A percentile compares a stretch with the other conserved stretches of the same genome.
Conservation (phyloP, 1,284 basidiomycete genomes). For the Papiliotrema flavescens region DNA sequence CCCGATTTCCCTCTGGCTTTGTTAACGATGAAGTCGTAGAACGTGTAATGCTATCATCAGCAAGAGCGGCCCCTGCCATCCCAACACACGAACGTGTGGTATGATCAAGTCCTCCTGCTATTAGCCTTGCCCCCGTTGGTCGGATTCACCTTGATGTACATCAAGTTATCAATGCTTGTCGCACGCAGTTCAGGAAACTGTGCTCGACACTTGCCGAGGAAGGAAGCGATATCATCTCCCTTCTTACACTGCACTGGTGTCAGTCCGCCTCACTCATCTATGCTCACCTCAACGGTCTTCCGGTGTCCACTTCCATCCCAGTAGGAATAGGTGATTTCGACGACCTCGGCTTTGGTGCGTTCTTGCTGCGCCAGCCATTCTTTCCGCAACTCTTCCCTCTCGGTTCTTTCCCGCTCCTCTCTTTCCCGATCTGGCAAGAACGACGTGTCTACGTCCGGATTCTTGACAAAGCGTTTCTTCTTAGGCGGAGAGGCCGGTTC, state of each 20-base stretch:
- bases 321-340: conserved; percentile 71
- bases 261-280: neutral
- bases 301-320: conserved; percentile 99
- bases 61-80: neutral
- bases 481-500: conserved; percentile 51
- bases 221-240: conserved; percentile 84
- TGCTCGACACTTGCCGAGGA: conserved; percentile 86
- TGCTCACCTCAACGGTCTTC: conserved; percentile 78
- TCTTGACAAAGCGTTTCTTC: conserved; percentile 80
- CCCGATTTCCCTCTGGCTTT: conserved; percentile 98
- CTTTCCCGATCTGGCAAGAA: conserved; percentile 96
- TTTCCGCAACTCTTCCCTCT: conserved; percentile 81
- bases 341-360: conserved; percentile 36
- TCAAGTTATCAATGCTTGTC: conserved; percentile 89
- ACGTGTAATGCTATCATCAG: conserved; percentile 78
- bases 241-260: conserved; percentile 76
- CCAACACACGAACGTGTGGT: conserved; percentile 64
- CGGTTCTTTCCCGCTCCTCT: conserved; percentile 82
- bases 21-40: conserved; percentile 98
- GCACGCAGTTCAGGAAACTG: conserved; percentile 89
- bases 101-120: conserved; percentile 88
- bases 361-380: conserved; percentile 83
- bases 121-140: too few species aligned
- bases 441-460: conserved; percentile 94
- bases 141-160: conserved; percentile 86